Evolutionary conservation across 768 basidiomycete species (phyloP), one percentile per base, ranked within the genome.

Genomic region (Neoboletus subvelutipes): DNA sequence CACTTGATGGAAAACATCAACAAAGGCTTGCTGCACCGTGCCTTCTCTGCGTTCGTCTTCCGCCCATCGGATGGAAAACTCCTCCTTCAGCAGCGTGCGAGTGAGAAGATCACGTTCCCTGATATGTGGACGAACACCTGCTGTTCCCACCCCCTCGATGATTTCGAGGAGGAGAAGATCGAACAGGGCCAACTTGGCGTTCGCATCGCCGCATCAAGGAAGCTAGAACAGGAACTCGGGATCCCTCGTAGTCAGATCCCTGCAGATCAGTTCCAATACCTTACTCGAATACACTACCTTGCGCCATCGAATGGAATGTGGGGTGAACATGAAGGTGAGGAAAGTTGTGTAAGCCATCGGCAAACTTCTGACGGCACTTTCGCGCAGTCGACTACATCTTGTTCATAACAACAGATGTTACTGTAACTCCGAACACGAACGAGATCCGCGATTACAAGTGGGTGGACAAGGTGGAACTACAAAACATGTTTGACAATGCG

Each of bases 111-210:
- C 69, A 99, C 97, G 8, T 99, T 99, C 77, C 97, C 97, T 6
- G 83, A 92, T 65, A 94, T 98, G 94, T 99, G 97, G 97, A 99
- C 97, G 33, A 99, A 99, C 75, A 98, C 97, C 9, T 99, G 97
- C 72, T 99, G 96, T 76, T 94, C 92, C 24, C 96, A 99, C 70
- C 96, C 96, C 18, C 79, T 99, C 49, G 87, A 92, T 64, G 97
- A 98, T 75, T 92, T 94, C 62, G 88, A 87, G 59, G 82, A 84
- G 62, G 88, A 94, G 75, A 92, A 87, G 76, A 71, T 85, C 9
- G 90, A 91, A 73, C 64, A 76, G 62, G 82, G 85, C 36, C 90
- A 97, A 71, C 77, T 83, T 66, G 95, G 95, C 52, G 95, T 97
- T 31, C 81, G 86, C 49, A 74, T 86, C 36, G 97, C 97, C n/a